Evolutionary conservation across 306 rosid genomes (phyloP).

Genomic region (cucumber (Cucumis sativus)): DNA sequence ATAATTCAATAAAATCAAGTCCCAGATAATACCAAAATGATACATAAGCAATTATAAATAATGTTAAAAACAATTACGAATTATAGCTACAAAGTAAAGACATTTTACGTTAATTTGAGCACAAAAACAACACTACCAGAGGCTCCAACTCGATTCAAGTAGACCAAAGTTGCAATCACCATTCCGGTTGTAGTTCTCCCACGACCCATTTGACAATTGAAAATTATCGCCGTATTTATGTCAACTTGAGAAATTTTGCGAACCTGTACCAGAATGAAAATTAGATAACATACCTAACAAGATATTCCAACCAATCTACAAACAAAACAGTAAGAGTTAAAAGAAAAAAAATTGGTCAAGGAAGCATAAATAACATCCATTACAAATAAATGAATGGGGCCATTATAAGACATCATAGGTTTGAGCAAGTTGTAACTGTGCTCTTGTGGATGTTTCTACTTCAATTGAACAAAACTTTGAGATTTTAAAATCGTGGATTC

Average conservation of each 20-base stretch:
- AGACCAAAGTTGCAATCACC: constrained; percentile 85
- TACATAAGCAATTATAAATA: no score
- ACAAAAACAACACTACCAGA: constrained; percentile 40
- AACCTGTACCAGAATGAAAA: constrained; percentile 43
- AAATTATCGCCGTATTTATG: constrained; percentile 60
- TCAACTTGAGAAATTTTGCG: constrained; percentile 66
- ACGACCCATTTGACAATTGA: constrained; percentile 98
- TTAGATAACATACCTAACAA: constrained; percentile 10
- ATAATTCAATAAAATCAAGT: no score
- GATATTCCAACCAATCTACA: neutral
- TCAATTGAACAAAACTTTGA: neutral
- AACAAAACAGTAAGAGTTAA: neutral
- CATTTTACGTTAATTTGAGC: neutral
- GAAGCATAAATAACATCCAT: neutral
- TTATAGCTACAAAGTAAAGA: neutral
- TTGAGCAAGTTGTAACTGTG: neutral
- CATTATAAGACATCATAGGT: neutral
- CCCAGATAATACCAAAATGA: no score
- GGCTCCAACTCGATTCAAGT: constrained; percentile 71
- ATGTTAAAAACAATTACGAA: neutral
- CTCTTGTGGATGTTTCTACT: neutral
- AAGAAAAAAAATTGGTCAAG: neutral
- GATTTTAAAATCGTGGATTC: neutral
- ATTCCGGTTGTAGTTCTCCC: constrained; percentile 92
- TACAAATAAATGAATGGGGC: neutral